A percentile compares a stretch with the other conserved stretches of the same genome.
Evolutionary conservation across 257 asterid species (phyloP).

Genomic region (Solanum lycopersicoides): DNA sequence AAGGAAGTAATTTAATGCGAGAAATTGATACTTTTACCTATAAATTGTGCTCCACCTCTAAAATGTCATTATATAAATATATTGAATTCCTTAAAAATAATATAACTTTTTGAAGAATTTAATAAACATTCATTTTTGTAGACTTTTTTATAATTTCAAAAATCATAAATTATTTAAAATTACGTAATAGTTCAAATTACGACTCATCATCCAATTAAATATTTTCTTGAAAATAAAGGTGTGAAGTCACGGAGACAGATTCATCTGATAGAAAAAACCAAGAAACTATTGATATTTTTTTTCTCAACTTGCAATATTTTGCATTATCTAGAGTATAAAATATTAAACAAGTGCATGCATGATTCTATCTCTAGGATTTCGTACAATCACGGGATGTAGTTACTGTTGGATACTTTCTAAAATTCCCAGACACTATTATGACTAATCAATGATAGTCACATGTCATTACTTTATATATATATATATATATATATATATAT

Average conservation of each 20-base stretch:
- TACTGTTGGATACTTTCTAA: neutral
- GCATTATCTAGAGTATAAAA: neutral
- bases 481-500: too few relatives aligned
- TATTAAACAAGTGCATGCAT: neutral
- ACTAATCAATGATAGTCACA: neutral
- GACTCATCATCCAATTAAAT: neutral
- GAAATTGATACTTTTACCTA: neutral
- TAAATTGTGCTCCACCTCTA: neutral
- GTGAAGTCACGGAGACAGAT: neutral
- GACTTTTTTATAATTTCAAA: rapidly evolving
- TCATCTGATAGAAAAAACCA: neutral
- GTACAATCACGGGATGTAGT: neutral
- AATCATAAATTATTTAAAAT: too few relatives aligned
- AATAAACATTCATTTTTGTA: neutral
- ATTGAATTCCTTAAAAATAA: neutral
- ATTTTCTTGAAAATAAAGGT: neutral
- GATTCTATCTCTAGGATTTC: neutral
- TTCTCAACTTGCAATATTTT: neutral
- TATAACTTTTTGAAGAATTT: rapidly evolving
- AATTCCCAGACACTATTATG: neutral
- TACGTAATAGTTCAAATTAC: neutral
- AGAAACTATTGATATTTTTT: neutral
- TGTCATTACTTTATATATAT: neutral
- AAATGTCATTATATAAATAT: neutral
- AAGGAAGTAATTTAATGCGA: neutral